Evolutionary conservation across 225 moss, liverwort and hornwort species (phyloP), one percentile per base, ranked within the genome.

Genomic region (Takakia lepidozioides): DNA sequence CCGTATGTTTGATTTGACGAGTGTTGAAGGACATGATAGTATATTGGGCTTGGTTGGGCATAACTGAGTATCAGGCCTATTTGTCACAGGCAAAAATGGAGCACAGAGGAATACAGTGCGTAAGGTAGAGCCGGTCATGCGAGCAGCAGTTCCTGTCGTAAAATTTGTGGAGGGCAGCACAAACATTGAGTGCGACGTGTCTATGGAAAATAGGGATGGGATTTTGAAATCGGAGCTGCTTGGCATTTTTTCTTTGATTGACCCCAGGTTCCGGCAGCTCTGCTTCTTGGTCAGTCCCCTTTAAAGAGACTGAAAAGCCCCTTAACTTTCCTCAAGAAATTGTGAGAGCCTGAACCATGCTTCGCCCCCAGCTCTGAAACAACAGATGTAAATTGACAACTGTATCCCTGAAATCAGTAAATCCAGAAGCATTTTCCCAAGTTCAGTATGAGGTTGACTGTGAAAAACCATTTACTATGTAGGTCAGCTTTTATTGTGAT

Each of bases 101-200:
- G 65, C 65, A 50, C 58, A 55, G 61, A 73, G 82, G 58, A 66
- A 46, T 48, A 60, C 62, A n/a, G 76, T 84, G 37, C 83, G 79
- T 25, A 74, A 80, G 52, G 85, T 98, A 30, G 95, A 98, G 58
- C 84, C 95, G 25, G 80, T 98, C 2, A 82, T 86, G 60, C 69
- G 80, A 28, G 95, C 95, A 30, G 84, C 90, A 43, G 95, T 98
- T 34, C 95, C 95, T 49, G 90, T 98, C 27, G 87, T 98, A n/a
- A 90, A 90, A 51, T 98, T 98, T 67, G 80, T 86, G 54, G 90
- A 98, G 58, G 80, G 72, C 51, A 60, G 69, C 47, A 85, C 86
- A 30, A 87, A 87, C 27, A 98, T 98, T 43, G 95, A 90, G 62
- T 98, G 95, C 67, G 95, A 98, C 51, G 69, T 98, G 45, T 98